Base-by-base conservation (phyloP, 441 rosid genomes). In the Breynia disticha region DNA sequence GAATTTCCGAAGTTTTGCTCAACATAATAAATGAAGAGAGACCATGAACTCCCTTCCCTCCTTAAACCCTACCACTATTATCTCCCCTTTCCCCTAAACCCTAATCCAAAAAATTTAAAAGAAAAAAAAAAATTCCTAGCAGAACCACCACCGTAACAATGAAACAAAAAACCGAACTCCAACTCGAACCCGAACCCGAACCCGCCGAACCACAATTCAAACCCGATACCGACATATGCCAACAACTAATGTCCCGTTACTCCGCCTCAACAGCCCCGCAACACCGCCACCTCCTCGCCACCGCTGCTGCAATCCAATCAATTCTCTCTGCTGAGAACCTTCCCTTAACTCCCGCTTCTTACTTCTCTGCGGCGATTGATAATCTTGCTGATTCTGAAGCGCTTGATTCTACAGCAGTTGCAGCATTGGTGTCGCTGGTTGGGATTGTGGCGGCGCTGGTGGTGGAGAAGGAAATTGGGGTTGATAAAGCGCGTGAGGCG, bases 221-320 rank as follows among this genome's bases (percentile, higher is more conserved):
- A 47, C 62, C 75, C 37, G 67, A 76, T 62, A 21, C 75, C 22
- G 97, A 91, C 55, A 67, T 91, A 53, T 91, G 83, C 73, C 87
- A 77, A 54, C 94, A 86, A 54, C 89, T 91, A 47, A 76, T 91
- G 78, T 86, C 83, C 70, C 97, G 95, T 24, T 91, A 91, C 52
- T 71, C 91, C 46, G 68, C 84, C 48, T 91, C 94, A 32, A 71
- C 95, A 1, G 96, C 98, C 47, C 69, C 82, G 0, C 94, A 91
- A 61, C 95, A 88, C 68, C 79, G 88, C 54, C 98, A 91, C 69
- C 94, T 91, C 49, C 72, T 88, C 45, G 95, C 98, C 55, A 79
- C 94, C 24, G 86, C 94, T 35, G 90, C 80, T 39, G 87, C 98
- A 16, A 80, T 86, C 73, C 94, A 89, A 43, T 83, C 98, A 19